Evolutionary conservation across 345 rosid species (phyloP).

Genomic region (Clausena lansium): DNA sequence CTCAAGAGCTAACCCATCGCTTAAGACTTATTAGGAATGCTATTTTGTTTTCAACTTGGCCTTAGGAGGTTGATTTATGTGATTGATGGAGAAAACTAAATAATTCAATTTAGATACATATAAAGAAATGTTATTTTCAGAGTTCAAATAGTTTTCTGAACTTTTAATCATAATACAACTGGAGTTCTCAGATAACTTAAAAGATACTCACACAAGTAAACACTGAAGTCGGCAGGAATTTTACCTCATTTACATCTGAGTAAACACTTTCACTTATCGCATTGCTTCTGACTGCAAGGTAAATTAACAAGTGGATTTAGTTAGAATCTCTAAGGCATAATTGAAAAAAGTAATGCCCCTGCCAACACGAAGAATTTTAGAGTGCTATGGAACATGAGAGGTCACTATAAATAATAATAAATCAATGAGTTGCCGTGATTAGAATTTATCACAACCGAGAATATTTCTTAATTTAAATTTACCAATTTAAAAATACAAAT

Average conservation of each 20-base stretch:
- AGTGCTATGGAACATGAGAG: neutral
- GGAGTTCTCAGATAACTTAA: neutral
- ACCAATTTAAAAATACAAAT: too few species aligned
- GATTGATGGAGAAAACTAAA: neutral
- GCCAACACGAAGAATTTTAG: neutral
- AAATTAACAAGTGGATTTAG: neutral
- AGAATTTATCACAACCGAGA: neutral
- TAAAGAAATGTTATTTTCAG: neutral
- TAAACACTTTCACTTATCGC: neutral
- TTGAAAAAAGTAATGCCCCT: too few species aligned
- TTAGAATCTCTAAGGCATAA: too few species aligned
- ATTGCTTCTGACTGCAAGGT: neutral
- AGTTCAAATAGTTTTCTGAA: neutral
- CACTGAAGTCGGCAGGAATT: slow-evolving; percentile 5
- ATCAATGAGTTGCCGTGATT: neutral
- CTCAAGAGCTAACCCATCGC: neutral
- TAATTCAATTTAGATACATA: neutral
- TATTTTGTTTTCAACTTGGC: neutral
- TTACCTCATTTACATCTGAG: neutral
- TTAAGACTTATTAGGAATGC: too few species aligned
- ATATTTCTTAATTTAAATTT: too few species aligned
- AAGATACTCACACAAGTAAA: neutral
- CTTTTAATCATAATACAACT: neutral
- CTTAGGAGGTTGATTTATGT: neutral
- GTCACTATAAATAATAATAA: neutral